Base-by-base conservation (phyloP, 2,329 filamentous ascomycete genomes). In the Xylaria sp. region DNA sequence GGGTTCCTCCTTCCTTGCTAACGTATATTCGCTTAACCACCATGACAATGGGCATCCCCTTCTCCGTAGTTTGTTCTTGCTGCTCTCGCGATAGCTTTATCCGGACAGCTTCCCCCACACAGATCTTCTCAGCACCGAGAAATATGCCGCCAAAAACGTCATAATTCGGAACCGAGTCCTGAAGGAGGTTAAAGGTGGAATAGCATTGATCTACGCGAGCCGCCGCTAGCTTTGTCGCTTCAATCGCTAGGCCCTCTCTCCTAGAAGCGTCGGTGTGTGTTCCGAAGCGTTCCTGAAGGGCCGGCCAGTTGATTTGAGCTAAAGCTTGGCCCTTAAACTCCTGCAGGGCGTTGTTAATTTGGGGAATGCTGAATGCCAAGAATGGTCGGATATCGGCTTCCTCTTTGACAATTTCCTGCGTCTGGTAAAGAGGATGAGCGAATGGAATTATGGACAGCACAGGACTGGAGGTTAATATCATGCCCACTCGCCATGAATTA, bases 191-290 rank as follows among this genome's bases (percentile, higher is more conserved):
- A 73, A 83, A 84, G n/a, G 82, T 74, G 0, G 82, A 83, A 70
- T 78, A 83, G 1, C 80, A 82, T 57, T 78, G 77, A 61, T 83
- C 82, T 28, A 84, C 78, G 60, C 79, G 81, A 17, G 76, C 76
- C 3, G 81, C 82, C 1, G 79, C 82, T 69, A 84, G 75, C 67
- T 84, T 84, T 3, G 82, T 84, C 0, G 82, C 82, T 61, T 84
- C 82, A 3, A 84, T 76, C 1, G 76, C 75, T 7, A 83, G 69
- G 9, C 78, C 68, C 47, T 82, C 80, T 17, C 77, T 75, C 61
- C 76, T 76, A n/a, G 75, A 70, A 0, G 70, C 67, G 51, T 81
- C 78, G 17, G 72, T 72, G 2, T 72, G 70, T 3, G 73, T 69
- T 46, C 66, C 62, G 12, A 65, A 60, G 7, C 74, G 64, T 4